Base-by-base conservation (phyloP, 208 protist genomes). In the Trypanosoma cruzi region DNA sequence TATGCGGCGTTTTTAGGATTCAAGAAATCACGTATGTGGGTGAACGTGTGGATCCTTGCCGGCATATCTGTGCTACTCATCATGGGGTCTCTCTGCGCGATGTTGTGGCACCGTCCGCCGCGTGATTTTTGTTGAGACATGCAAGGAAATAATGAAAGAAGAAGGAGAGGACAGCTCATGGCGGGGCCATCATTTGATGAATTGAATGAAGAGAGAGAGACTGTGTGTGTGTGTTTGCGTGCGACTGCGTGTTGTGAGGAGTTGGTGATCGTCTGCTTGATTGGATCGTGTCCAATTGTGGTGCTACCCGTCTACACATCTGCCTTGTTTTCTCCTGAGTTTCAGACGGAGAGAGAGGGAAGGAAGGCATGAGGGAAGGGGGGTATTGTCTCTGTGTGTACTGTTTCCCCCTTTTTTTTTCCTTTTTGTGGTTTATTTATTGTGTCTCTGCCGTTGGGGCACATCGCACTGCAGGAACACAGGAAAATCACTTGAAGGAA, bases 1-100 rank as follows among this genome's bases (percentile, higher is more conserved):
- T 91, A 88, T 70, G 77, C 75, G 0, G 56, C 72, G 5, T 91
- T 86, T 52, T 48, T 91, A 18, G 85, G 82, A 3, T 91, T 91
- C 57, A 63, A 64, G 22, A 26, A 37, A 8, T 57, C 49, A 20
- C 73, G 75, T 3, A 68, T 79, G 32, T 91, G 82, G 82, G 29
- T 62, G 22, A 85, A 91, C 40, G 82, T 88, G 0, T 61, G 71
- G 7, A 70, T 76, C 14, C 74, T 91, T 32, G 61, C 68, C 1
- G 74, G 58, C 20, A 71, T 88, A 4, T 81, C 77, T 0, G 70
- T 31, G 0, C 52, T 80, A 46, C 64, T 88, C 16, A 66, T 91
- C 1, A 36, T 81, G 40, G 77, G 61, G 22, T 79, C 76, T 36
- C 71, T 78, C 56, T 44, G 77, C 8, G 71, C 76, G 71, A 88